Conservation (phyloP, 2,329 filamentous ascomycete genomes). For the Mycosphaerella arachidis region DNA sequence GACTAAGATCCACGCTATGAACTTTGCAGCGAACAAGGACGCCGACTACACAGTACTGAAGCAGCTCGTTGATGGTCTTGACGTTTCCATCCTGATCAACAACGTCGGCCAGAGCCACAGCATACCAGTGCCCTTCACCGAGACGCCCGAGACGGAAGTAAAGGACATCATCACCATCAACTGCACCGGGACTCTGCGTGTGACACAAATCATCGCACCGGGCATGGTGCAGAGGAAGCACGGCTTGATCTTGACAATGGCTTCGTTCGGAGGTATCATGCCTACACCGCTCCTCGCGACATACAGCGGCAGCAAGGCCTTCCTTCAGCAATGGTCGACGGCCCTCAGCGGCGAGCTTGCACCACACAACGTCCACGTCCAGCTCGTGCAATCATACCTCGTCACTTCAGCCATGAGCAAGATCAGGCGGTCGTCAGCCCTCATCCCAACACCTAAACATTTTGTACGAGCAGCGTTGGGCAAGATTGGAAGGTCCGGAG, state of each 20-base stretch:
- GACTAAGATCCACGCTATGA: slow-evolving; percentile 81
- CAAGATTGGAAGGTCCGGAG: slow-evolving; percentile 74
- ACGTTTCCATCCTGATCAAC: slow-evolving; percentile 86
- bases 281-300: slow-evolving; percentile 90
- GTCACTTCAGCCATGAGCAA: slow-evolving; percentile 98
- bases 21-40: slow-evolving; percentile 77
- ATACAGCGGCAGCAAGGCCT: slow-evolving; percentile 96
- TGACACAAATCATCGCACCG: slow-evolving; percentile 79
- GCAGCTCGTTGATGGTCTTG: slow-evolving; percentile 58
- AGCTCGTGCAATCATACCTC: slow-evolving; percentile 86
- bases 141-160: slow-evolving; percentile 75
- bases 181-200: slow-evolving; percentile 81
- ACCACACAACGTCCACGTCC: slow-evolving; percentile 76
- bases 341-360: slow-evolving; percentile 79
- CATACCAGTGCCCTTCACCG: slow-evolving; percentile 83
- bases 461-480: slow-evolving; percentile 76
- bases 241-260: slow-evolving; percentile 93
- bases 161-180: slow-evolving; percentile 92
- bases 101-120: slow-evolving; percentile 93
- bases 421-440: slow-evolving; percentile 69
- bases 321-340: slow-evolving; percentile 93
- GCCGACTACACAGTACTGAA: slow-evolving; percentile 73
- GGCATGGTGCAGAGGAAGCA: slow-evolving; percentile 78
- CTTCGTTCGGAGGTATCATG: slow-evolving; percentile 87
- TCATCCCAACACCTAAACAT: slow-evolving; percentile 74